phyloP scores from a whole-genome alignment of 108 stramenopile genomes.

The Cyclotella atomus region DNA sequence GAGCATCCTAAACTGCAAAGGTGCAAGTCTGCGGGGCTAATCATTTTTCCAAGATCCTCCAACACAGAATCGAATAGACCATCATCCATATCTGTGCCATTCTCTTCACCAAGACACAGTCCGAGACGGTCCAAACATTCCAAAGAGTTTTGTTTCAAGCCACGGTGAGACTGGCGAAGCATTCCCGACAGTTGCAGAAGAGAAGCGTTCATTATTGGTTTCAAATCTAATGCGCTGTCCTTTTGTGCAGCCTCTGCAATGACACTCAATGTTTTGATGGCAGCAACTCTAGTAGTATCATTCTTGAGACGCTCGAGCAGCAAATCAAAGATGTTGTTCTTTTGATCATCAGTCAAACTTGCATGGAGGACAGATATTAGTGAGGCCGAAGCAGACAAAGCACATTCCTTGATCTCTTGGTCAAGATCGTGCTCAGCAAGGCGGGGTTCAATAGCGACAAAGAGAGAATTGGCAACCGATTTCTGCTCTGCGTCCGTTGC shows the following conservation, averaged over 20 bases:
- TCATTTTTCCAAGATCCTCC: slow-evolving; percentile 73
- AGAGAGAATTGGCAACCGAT: slow-evolving; percentile 72
- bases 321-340: slow-evolving; percentile 63
- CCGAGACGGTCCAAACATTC: slow-evolving; percentile 82
- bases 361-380: slow-evolving; percentile 65
- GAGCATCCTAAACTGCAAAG: slow-evolving; percentile 85
- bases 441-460: slow-evolving; percentile 87
- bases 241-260: slow-evolving; percentile 69
- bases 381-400: slow-evolving; percentile 67
- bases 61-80: slow-evolving; percentile 74
- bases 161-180: slow-evolving; percentile 85
- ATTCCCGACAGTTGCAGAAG: slow-evolving; percentile 83
- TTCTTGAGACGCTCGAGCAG: slow-evolving; percentile 91
- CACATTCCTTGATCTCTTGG: slow-evolving; percentile 97
- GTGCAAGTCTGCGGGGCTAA: slow-evolving; percentile 93
- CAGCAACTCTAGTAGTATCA: slow-evolving; percentile 93
- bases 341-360: slow-evolving; percentile 60
- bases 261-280: slow-evolving; percentile 85
- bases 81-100: slow-evolving; percentile 27
- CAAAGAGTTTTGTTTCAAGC: slow-evolving; percentile 84
- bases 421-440: slow-evolving; percentile 94
- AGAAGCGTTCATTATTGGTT: slow-evolving; percentile 74
- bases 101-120: slow-evolving; percentile 54
- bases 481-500: slow-evolving; percentile 49
- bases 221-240: slow-evolving; percentile 62